Base-by-base conservation (phyloP, 495 filamentous ascomycete species). In the Hamigera avellanea region DNA sequence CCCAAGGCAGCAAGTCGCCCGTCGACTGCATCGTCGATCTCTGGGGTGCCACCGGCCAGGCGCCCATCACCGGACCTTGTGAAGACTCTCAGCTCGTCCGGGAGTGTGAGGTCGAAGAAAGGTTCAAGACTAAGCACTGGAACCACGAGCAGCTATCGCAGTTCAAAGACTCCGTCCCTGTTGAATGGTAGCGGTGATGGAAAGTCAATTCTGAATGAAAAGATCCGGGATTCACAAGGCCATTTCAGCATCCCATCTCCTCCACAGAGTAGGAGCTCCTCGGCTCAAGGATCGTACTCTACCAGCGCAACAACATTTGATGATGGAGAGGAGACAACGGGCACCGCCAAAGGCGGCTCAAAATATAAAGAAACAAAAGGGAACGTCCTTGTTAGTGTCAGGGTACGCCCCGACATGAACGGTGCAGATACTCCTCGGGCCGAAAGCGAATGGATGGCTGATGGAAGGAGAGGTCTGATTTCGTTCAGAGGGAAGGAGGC, bases 321-420 rank as follows among this genome's bases (percentile, higher is more conserved):
- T 35, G 86, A 70, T 45, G 58, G 56, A 38, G 59, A 69, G 33
- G 60, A 62, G 31, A 26, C 57, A 10, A 54, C 59, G 16, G 65
- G 69, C 27, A 32, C 36, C 5, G 41, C 43, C 4, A 64, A 57
- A 31, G 40, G 43, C 18, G 39, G 47, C 30, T 30, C 54, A 15
- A 67, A 62, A 30, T 33, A 49, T 14, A 70, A 68, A 25, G 85
- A 95, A 40, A 72, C 66, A 14, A 96, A 94, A 53, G 91, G 93
- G 2, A 96, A 96, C 59, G 91, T 98, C 19, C 66, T 96, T 41
- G 88, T 98, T 41, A 96, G 91, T 49, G 88, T 98, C 33, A 73
- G 91, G 41, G 86, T 96, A 31, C 74, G 93, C 32, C 91, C 91
- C 10, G 87, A 95, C 63, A 69, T 73, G 12, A 70, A 60, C 12